Evolutionary conservation across 768 basidiomycete genomes (phyloP).

Genomic region (Auriculariales sp.): DNA sequence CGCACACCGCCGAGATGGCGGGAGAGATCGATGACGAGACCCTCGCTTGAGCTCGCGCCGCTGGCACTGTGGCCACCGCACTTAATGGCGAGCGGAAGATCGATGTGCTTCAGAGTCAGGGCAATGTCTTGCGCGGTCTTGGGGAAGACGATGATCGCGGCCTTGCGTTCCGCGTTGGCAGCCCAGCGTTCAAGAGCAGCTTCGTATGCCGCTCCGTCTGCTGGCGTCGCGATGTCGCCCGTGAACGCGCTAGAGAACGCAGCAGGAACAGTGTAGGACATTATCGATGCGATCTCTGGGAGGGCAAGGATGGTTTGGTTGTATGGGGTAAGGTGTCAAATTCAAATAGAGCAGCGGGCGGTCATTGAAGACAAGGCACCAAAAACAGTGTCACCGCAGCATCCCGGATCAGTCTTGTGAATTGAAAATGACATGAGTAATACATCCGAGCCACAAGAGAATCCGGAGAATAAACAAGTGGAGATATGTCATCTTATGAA

Average conservation of each 20-base stretch:
- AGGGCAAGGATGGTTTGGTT: no score
- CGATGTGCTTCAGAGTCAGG: slow-evolving; percentile 6
- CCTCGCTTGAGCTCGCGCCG: slow-evolving; percentile 18
- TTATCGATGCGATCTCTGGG: no score
- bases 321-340: no score
- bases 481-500: no score
- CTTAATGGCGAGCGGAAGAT: slow-evolving; percentile 13
- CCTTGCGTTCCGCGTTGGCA: slow-evolving; percentile 7
- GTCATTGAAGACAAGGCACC: no score
- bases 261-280: no score
- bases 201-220: slow-evolving; percentile 8
- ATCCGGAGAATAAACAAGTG: no score
- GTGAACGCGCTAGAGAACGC: slow-evolving; percentile 7
- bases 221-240: slow-evolving; percentile 11
- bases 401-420: no score
- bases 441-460: no score
- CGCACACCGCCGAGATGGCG: slow-evolving; percentile 14
- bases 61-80: slow-evolving; percentile 18
- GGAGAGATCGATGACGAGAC: slow-evolving; percentile 20
- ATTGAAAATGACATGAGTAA: no score
- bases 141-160: slow-evolving; percentile 9
- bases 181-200: slow-evolving; percentile 12
- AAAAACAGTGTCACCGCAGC: no score
- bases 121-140: slow-evolving; percentile 12
- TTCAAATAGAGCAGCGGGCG: no score